phyloP scores from a whole-genome alignment of 2,329 filamentous ascomycete species.

The Davidsoniella australis region DNA sequence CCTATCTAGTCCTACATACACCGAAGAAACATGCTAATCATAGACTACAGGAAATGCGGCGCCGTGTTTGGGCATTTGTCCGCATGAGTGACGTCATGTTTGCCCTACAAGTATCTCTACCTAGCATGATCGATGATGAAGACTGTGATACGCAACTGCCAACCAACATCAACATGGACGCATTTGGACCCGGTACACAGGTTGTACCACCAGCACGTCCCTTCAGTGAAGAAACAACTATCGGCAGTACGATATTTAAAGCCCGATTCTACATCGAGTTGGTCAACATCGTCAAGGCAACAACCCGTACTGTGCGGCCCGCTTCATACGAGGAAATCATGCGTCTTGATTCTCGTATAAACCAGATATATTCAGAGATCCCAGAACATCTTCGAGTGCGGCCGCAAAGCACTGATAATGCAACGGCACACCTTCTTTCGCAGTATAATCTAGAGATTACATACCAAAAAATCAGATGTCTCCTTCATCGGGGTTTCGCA shows the following conservation, averaged over 20 bases:
- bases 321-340: conserved; percentile 48
- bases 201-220: conserved; percentile 50
- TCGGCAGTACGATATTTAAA: conserved; percentile 66
- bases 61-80: conserved; percentile 52
- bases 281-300: conserved; percentile 52
- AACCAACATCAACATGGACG: conserved; percentile 66
- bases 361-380: conserved; percentile 46
- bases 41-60: conserved; percentile 45
- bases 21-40: conserved; percentile 1
- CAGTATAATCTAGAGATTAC: conserved; percentile 71
- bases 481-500: conserved; percentile 79
- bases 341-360: conserved; percentile 42
- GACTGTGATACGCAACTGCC: conserved; percentile 63
- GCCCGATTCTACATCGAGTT: conserved; percentile 50
- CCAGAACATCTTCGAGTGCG: conserved; percentile 48
- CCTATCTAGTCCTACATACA: conserved; percentile 1
- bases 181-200: conserved; percentile 53
- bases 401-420: conserved; percentile 60
- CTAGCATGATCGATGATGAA: conserved; percentile 53
- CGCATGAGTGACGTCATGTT: conserved; percentile 60
- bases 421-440: conserved; percentile 71
- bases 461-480: conserved; percentile 75
- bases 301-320: conserved; percentile 36
- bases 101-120: conserved; percentile 53
- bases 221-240: conserved; percentile 52